Base-by-base conservation (phyloP, 2,329 filamentous ascomycete genomes). In the Apiospora aurea region DNA sequence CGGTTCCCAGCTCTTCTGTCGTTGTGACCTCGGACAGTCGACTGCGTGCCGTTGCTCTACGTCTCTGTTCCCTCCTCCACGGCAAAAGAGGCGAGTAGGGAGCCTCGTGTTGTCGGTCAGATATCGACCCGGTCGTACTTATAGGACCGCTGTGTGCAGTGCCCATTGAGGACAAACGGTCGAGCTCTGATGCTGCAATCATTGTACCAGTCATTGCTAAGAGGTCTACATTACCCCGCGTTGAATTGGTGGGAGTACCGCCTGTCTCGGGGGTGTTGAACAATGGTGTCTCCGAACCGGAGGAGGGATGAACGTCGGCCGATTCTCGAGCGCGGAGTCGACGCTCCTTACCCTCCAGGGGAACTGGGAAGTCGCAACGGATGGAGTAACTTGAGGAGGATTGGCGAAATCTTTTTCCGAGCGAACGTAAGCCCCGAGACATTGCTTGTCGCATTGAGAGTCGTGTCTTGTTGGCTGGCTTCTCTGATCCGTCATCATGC, bases 11-110 rank as follows among this genome's bases (percentile, higher is more conserved):
- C 7, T 79, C 75, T 14, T 78, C 78, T 10, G 77, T 77, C 4
- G 77, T 80, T 2, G 78, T 79, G 7, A 80, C 76, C 74, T 80
- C 79, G 4, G 78, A 79, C 26, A 80, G 67, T 24, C 73, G 77
- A 38, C 79, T 80, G 8, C 75, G 70, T 13, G 75, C 47, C 76
- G 75, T 44, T 34, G 64, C 73, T 72, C 76, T 74, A n/a, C 73
- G 72, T 70, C 73, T 74, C 47, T 73, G 73, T 26, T 74, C 78
- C 26, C 21, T 47, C 73, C 49, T 74, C 71, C 16, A 75, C 69
- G 41, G 71, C 46, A 61, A 71, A 73, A 11, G 72, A 72, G 7
- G 70, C 61, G 11, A 74, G 5, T 34, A 26, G 14, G 43, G 5
- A 43, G 6, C 24, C 11, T 41, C 47, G 29, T 43, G 51, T 11